Evolutionary conservation across 2,329 filamentous ascomycete genomes (phyloP), one percentile per base, ranked within the genome.

Genomic region (Colletotrichum phormii): DNA sequence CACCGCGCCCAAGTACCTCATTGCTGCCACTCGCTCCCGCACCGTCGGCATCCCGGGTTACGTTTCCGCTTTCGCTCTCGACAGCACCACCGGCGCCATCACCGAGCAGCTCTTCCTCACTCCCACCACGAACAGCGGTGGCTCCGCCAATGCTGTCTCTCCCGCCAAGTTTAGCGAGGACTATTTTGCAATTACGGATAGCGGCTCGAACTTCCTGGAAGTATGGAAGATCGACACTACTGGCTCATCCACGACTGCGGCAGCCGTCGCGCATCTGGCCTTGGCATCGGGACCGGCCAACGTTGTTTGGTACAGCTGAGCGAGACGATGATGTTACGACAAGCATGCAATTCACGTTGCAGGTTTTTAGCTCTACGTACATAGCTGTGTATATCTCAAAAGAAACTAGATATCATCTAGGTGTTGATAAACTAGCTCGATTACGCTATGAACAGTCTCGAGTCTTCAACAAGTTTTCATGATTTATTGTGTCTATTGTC

Each of bases 71-170:
- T 82, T 83, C 66, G 57, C 74, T 1, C 75, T 84, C 2, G 75
- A 77, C 4, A 51, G 71, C 8, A 33, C 71, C 1, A 58, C 73
- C 1, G 81, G 81, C 6, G 73, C 75, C 15, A 80, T 84, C 22
- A 18, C 66, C 2, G 24, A 73, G 31, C 80, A 82, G 74, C 70
- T 78, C 7, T 82, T 81, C 74, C 69, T 83, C 5, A 54, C 73
- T 1, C 72, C 77, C 49, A 83, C 79, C 15, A 78, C 75, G 4
- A 78, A 76, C 5, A 82, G 80, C 64, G 82, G 81, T 26, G 80
- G 82, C 12, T 78, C 76, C 12, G 80, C 81, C 12, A 83, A 84
- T 63, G 79, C 79, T 0, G 78, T 83, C 5, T 71, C 78, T 1
- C 77, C 82, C 3, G 78, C 79, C 29, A 74, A 71, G 7, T 82